Evolutionary conservation across 768 basidiomycete species (phyloP).

Genomic region (Russula compacta): DNA sequence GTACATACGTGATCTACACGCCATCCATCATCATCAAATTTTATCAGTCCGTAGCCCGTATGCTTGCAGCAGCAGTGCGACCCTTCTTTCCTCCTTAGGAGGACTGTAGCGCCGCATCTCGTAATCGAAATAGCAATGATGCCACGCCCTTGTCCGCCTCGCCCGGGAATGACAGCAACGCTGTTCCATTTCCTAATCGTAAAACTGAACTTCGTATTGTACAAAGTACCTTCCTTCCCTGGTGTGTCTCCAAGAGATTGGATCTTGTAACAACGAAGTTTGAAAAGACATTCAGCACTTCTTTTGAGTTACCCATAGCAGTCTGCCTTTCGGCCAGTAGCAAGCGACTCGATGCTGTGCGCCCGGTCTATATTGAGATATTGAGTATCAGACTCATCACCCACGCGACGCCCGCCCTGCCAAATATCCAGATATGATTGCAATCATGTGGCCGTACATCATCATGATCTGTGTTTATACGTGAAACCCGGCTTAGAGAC

Average conservation of each 20-base stretch:
- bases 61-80: not conserved
- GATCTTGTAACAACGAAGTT: not conserved
- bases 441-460: not conserved
- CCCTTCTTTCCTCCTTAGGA: not conserved
- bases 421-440: not conserved
- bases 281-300: not conserved
- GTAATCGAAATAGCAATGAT: not conserved
- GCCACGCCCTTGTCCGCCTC: not conserved
- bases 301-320: not conserved
- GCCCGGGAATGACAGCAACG: not conserved
- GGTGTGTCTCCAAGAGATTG: not conserved
- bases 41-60: not conserved
- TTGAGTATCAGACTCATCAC: not conserved
- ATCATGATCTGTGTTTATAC: slow-evolving; percentile 4
- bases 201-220: not conserved
- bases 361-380: not conserved
- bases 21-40: slow-evolving; percentile 5
- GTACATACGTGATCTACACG: not conserved
- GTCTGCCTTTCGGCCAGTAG: not conserved
- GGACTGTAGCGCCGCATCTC: not conserved
- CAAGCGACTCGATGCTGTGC: not conserved
- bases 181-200: not conserved
- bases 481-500: not conserved
- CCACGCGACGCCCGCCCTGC: not conserved
- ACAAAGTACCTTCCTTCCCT: not conserved